Base-by-base conservation (phyloP, 176 grass and related monocot species). In the Paspalum notatum region DNA sequence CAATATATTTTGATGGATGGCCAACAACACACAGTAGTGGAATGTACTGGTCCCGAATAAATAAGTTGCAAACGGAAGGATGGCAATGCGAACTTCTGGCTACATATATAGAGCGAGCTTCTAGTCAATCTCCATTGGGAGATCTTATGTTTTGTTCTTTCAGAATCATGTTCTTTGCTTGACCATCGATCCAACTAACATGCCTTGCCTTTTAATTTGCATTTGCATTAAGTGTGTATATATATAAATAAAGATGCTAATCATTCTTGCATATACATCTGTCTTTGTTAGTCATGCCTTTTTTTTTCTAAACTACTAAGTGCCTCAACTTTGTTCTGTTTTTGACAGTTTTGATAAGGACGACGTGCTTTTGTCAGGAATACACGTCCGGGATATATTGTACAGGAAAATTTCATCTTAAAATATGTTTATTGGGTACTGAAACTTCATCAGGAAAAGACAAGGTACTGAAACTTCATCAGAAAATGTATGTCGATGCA, bases 111-210 rank as follows among this genome's bases (percentile, higher is more conserved):
- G 4, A 27, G 18, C 32, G 32, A 40, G 32, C 71, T 38, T 56
- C 20, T 22, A 13, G 32, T 74, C 2, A 32, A 40, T 55, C 11
- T 1, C 3, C 0, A 74, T 57, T 38, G 37, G 51, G 5, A 26
- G 21, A 40, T 79, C n/a, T 24, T 17, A 15, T 44, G 14, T 53
- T 80, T 22, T 54, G 20, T 55, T 7, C 48, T 55, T 12, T 32
- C 20, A 5, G 77, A 56, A 80, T 80, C 77, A 25, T 8, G 14
- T 45, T 68, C 77, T 54, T 80, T 57, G 77, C 48, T 67, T 79
- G 62, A 68, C 20, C 63, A 68, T 20, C 38, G 49, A 55, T 42
- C 49, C 13, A 45, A 27, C 5, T 14, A 44, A 44, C 15, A 45
- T 54, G 4, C 8, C 20, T 42, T 53, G 8, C 7, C 50, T 17